Percentiles rank a stretch among this genome's conserved stretches.
Conservation (phyloP, 2,329 filamentous ascomycete genomes). For the Berkeleyomyces rouxiae region DNA sequence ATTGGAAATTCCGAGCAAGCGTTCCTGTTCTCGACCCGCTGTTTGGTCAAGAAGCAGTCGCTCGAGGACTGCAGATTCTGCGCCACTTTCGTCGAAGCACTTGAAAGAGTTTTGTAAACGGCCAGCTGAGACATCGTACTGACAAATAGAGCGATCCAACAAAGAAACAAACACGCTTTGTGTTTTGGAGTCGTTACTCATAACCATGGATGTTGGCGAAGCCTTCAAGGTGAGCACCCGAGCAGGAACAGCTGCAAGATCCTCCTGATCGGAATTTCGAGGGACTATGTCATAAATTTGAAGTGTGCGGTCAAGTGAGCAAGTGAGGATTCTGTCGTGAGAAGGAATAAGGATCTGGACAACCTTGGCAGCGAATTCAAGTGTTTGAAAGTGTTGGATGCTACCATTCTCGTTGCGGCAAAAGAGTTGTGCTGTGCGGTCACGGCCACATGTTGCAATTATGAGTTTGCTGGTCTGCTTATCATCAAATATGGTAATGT, state of each 20-base stretch:
- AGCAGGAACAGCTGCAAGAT: slow-evolving; percentile 59
- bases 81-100: slow-evolving; percentile 61
- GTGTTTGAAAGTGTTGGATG: slow-evolving; percentile 73
- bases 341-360: slow-evolving; percentile 57
- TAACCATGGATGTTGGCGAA: slow-evolving; percentile 69
- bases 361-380: slow-evolving; percentile 83
- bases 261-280: slow-evolving; percentile 45
- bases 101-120: slow-evolving; percentile 60
- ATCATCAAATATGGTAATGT: slow-evolving; percentile 55
- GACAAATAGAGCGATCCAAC: slow-evolving; percentile 42
- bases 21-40: slow-evolving; percentile 37
- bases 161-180: slow-evolving; percentile 37
- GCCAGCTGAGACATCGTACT: slow-evolving; percentile 49
- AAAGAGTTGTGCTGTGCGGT: slow-evolving; percentile 91
- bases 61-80: slow-evolving; percentile 70
- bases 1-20: slow-evolving; percentile 76
- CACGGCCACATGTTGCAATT: slow-evolving; percentile 69
- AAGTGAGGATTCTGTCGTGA: slow-evolving; percentile 62
- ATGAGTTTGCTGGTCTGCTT: slow-evolving; percentile 36
- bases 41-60: slow-evolving; percentile 50
- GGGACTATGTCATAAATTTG: slow-evolving; percentile 65
- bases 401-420: slow-evolving; percentile 32
- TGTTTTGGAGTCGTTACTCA: slow-evolving; percentile 43
- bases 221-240: slow-evolving; percentile 70
- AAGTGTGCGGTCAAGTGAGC: slow-evolving; percentile 73